Base-by-base conservation (phyloP, 176 grass and related monocot genomes). In the Otatea glauca region DNA sequence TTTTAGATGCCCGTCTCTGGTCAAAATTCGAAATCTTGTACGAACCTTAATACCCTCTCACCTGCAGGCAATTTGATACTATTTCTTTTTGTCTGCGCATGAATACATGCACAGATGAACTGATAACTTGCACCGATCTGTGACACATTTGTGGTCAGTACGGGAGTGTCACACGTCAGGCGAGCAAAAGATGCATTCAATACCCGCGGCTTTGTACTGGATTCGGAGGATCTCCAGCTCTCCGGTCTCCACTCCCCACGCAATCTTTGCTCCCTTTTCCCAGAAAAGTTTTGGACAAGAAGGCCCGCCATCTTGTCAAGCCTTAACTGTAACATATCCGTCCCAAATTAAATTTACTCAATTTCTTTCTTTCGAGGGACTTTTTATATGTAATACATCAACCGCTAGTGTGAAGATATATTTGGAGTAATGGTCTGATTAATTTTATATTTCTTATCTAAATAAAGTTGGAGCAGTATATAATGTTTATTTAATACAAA, bases 261-360 rank as follows among this genome's bases (percentile, higher is more conserved):
- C 69, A 72, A 72, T 72, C n/a, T 72, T 49, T 48, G 69, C 43
- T 0, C 23, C 69, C 69, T 72, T 72, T 72, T 72, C 69, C 68
- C 43, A 72, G 42, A 72, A 25, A 72, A 17, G n/a, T 48, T 49
- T 27, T 72, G 6, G 69, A 49, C 69, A 49, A 72, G 69, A 72
- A 27, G 43, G n/a, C 69, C 6, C 1, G 69, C 69, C 56, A 71
- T 47, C 68, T 3, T 48, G 69, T 72, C 69, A 17, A 72, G n/a
- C 43, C 69, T 49, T 72, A 72, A 72, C 43, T 72, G 69, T 48
- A 44, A 70, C 6, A 13, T 20, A 59, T 4, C 38, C 12, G 20
- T 56, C 7, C 8, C 21, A 24, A 0, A 44, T 44, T 11, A 44
- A 59, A 23, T 8, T 11, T 72, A 16, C 69, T 70, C 23, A 18